phyloP scores from a whole-genome alignment of 371 early-diverging fungal genomes.

The Lichtheimia hyalospora region DNA sequence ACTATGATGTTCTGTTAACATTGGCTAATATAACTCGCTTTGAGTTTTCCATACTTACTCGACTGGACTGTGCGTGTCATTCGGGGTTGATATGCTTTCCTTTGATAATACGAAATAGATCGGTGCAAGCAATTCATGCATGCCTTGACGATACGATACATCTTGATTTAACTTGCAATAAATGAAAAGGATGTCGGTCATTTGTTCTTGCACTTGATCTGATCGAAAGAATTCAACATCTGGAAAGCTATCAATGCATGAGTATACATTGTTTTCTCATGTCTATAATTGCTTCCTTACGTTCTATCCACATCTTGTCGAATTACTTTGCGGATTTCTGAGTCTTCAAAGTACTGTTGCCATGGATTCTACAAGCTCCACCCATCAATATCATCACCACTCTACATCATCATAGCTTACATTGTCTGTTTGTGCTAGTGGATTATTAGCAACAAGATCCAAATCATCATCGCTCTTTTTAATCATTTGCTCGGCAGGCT shows the following conservation, averaged over 20 bases:
- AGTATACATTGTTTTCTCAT: neutral
- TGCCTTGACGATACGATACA: constrained; percentile 94
- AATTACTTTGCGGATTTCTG: constrained; percentile 82
- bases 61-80: constrained; percentile 5
- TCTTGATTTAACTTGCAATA: constrained; percentile 87
- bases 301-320: constrained; percentile 91
- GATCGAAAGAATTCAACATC: constrained; percentile 80
- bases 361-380: constrained; percentile 77
- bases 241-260: constrained; percentile 66
- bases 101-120: constrained; percentile 72
- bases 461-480: constrained; percentile 32
- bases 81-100: constrained; percentile 40
- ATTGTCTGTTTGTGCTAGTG: constrained; percentile 79
- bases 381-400: neutral
- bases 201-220: constrained; percentile 60
- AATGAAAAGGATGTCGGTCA: constrained; percentile 87
- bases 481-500: constrained; percentile 54
- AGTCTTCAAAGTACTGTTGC: constrained; percentile 88
- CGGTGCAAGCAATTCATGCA: constrained; percentile 94
- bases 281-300: constrained; percentile 37
- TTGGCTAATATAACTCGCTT: neutral
- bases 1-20: constrained; percentile 13
- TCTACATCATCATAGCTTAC: constrained; percentile 30
- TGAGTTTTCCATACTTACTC: constrained; percentile 21
- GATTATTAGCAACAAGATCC: constrained; percentile 75